These are phyloP conservation scores for Sclerotinia subarctica DNA, from an alignment of 2,329 filamentous ascomycete species.

Conservation along the genomic window DNA sequence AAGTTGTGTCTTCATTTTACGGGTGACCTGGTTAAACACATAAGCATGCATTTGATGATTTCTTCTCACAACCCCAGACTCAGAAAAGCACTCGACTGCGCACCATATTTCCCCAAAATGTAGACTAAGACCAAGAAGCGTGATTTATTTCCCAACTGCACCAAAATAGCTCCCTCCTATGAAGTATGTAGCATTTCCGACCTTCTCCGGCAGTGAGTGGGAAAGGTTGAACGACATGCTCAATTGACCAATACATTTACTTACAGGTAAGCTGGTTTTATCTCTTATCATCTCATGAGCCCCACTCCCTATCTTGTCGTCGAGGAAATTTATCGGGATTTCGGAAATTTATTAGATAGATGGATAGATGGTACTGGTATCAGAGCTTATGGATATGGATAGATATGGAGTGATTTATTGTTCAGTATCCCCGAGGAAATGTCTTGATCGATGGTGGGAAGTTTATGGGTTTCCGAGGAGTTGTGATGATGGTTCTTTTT, in stretches of 20 bases:
- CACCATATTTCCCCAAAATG: no score
- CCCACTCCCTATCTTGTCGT: background rate
- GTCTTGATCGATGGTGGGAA: background rate
- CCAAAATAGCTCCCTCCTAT: no score
- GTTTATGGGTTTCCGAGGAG: no score
- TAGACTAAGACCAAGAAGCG: background rate
- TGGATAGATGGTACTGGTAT: no score
- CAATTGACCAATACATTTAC: background rate
- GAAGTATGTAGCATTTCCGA: background rate
- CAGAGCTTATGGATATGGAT: no score
- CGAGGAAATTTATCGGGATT: background rate
- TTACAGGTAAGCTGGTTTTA: background rate
- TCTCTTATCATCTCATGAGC: background rate
- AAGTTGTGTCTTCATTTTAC: background rate
- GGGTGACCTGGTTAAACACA: background rate
- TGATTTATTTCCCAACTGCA: background rate
- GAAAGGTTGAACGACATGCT: background rate
- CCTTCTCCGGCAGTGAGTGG: background rate
- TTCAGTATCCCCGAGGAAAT: slow-evolving; percentile 10
- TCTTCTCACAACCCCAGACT: background rate
- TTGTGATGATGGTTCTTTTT: no score
- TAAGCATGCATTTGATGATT: background rate
- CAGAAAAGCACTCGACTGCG: no score
- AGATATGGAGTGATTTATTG: no score
- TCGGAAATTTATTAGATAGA: no score